These are phyloP conservation scores for Corniculantispora saksenae DNA, from an alignment of 2,329 filamentous ascomycete genomes.

Conservation along the genomic window DNA sequence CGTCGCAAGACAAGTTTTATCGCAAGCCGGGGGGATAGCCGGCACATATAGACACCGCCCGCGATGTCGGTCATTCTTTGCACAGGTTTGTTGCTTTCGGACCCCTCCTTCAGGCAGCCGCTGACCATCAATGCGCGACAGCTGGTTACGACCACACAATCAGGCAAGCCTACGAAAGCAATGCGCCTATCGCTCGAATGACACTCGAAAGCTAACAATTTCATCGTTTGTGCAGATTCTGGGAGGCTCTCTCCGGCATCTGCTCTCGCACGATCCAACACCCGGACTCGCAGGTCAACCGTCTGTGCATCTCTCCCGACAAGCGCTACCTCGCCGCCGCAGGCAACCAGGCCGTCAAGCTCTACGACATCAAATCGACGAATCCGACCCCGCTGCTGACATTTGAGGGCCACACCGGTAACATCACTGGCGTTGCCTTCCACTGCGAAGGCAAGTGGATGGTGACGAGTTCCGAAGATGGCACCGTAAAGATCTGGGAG, in stretches of 20 bases:
- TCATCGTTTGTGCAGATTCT: slow-evolving; percentile 66
- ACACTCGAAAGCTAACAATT: slow-evolving; percentile 22
- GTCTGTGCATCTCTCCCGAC: slow-evolving; percentile 96
- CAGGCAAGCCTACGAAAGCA: slow-evolving; percentile 34
- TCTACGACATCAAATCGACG: slow-evolving; percentile 98
- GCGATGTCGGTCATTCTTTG: slow-evolving; percentile 64
- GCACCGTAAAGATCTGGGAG: slow-evolving; percentile 97
- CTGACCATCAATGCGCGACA: slow-evolving; percentile 28
- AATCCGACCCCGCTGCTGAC: slow-evolving; percentile 91
- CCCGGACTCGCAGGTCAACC: slow-evolving; percentile 96
- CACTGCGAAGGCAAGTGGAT: slow-evolving; percentile 99
- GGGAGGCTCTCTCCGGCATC: slow-evolving; percentile 96
- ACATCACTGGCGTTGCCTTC: slow-evolving; percentile 95
- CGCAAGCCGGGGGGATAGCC: not conserved
- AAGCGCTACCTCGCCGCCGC: slow-evolving; percentile 92
- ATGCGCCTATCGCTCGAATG: not conserved
- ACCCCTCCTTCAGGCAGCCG: slow-evolving; percentile 18
- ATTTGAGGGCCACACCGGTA: slow-evolving; percentile 94
- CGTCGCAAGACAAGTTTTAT: not conserved
- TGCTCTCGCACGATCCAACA: slow-evolving; percentile 98
- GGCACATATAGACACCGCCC: not conserved
- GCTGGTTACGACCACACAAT: slow-evolving; percentile 66
- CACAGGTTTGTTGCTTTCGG: slow-evolving; percentile 49
- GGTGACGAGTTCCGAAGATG: slow-evolving; percentile 96
- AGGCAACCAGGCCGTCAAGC: slow-evolving; percentile 81